Percentiles rank a stretch among this genome's conserved stretches.
Evolutionary conservation across 140 eudicot genomes (phyloP).

Genomic region (Oenanthe javanica): DNA sequence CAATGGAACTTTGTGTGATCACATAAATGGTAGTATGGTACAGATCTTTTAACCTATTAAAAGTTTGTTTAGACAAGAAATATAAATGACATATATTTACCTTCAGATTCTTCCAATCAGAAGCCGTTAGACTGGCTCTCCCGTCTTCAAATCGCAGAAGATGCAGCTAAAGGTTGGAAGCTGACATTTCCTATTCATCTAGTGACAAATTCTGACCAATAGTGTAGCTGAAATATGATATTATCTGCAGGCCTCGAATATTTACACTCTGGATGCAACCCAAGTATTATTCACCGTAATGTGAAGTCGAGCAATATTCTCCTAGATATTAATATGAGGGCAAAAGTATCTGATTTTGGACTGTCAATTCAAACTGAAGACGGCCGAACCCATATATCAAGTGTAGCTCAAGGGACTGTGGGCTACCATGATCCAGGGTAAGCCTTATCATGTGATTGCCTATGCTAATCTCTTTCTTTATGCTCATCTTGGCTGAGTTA

Average conservation of each 20-base stretch:
- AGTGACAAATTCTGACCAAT: not conserved
- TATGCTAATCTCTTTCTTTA: conserved; percentile 8
- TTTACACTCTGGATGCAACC: conserved; percentile 96
- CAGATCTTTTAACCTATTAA: conserved; percentile 9
- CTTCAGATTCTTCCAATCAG: conserved; percentile 49
- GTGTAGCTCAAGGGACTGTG: conserved; percentile 88
- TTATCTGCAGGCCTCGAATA: conserved; percentile 70
- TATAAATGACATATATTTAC: conserved; percentile 8
- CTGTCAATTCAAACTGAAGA: conserved; percentile 93
- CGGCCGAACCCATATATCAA: conserved; percentile 81
- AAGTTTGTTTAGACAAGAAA: conserved; percentile 1
- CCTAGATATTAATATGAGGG: conserved; percentile 89
- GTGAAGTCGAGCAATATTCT: conserved; percentile 96
- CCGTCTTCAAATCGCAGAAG: conserved; percentile 87
- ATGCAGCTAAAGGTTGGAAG: conserved; percentile 86
- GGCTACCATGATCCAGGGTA: conserved; percentile 98
- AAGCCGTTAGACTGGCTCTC: conserved; percentile 84
- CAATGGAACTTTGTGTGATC: conserved; percentile 87
- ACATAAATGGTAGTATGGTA: conserved; percentile 46
- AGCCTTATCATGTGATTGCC: conserved; percentile 19
- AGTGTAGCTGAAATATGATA: conserved; percentile 6
- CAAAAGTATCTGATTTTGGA: conserved; percentile 95
- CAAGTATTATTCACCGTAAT: conserved; percentile 91
- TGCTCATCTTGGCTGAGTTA: conserved; percentile 12
- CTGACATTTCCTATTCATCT: conserved; percentile 7